Evolutionary conservation across 352 stramenopile species (phyloP).

Genomic region (Phytophthora quininea): DNA sequence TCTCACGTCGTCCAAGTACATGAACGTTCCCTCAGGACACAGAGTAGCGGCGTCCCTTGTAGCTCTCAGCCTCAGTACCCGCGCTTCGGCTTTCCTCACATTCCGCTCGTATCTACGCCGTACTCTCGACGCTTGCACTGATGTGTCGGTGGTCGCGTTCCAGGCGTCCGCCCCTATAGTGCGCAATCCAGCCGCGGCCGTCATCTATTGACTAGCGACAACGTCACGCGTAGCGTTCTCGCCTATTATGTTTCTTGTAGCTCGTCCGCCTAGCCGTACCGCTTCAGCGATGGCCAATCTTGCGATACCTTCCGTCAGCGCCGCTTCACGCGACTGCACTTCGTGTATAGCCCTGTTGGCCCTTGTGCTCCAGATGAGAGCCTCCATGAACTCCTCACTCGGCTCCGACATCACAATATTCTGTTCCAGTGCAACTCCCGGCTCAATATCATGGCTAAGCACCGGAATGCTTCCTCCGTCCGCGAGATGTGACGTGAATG

Average conservation of each 20-base stretch:
- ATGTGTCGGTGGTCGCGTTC: not conserved
- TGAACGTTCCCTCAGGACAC: too few species aligned
- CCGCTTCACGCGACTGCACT: not conserved
- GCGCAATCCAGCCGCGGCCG: not conserved
- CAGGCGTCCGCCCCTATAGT: not conserved
- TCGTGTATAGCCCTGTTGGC: not conserved
- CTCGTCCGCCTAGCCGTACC: not conserved
- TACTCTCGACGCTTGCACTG: not conserved
- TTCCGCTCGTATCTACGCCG: not conserved
- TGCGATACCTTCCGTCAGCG: not conserved
- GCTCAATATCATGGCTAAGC: not conserved
- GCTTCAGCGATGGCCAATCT: not conserved
- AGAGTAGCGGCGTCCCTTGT: not conserved
- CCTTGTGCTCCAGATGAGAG: not conserved
- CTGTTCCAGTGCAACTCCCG: not conserved
- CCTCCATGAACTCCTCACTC: not conserved
- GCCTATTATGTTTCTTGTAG: not conserved
- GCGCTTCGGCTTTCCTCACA: not conserved
- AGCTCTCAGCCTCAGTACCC: too few species aligned
- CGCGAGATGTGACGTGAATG: too few species aligned
- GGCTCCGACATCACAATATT: not conserved
- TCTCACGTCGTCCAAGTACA: too few species aligned
- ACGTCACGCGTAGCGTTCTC: not conserved
- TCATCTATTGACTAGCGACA: not conserved
- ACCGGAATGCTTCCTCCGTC: too few species aligned